A percentile compares a stretch with the other conserved stretches of the same genome.
Conservation (phyloP, 108 stramenopile genomes). For the Fragilaria crotonensis region DNA sequence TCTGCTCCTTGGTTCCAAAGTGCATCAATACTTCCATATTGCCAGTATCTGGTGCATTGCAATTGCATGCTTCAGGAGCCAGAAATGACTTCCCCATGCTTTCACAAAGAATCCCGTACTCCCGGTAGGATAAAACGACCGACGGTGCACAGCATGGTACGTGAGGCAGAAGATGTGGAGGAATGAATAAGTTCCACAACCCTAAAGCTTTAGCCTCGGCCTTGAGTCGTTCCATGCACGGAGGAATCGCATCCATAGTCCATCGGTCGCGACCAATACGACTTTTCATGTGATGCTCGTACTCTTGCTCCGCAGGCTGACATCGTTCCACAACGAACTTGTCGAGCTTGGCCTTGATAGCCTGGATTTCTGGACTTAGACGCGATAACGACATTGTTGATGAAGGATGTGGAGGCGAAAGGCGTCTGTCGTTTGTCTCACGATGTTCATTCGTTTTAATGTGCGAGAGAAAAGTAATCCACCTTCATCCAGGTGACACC, state of each 20-base stretch:
- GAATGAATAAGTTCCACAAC: slow-evolving; percentile 89
- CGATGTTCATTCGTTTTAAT: too few relatives aligned
- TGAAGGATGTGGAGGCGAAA: too few relatives aligned
- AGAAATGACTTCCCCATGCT: slow-evolving; percentile 78
- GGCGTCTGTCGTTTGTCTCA: too few relatives aligned
- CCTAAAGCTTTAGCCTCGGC: slow-evolving; percentile 55
- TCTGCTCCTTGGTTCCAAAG: slow-evolving; percentile 74
- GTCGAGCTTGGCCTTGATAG: slow-evolving; percentile 52
- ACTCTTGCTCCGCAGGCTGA: slow-evolving; percentile 76
- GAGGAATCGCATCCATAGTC: slow-evolving; percentile 61
- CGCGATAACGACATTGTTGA: not conserved
- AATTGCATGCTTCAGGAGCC: slow-evolving; percentile 92
- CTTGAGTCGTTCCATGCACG: slow-evolving; percentile 54
- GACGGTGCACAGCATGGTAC: slow-evolving; percentile 23
- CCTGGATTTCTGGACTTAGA: slow-evolving; percentile 30
- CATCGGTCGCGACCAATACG: slow-evolving; percentile 53
- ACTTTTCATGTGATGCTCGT: slow-evolving; percentile 44
- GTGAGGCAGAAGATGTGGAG: slow-evolving; percentile 32
- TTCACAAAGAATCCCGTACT: slow-evolving; percentile 86
- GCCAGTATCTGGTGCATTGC: slow-evolving; percentile 94
- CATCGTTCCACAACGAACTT: slow-evolving; percentile 65
- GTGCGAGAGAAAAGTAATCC: too few relatives aligned
- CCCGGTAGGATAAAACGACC: slow-evolving; percentile 49
- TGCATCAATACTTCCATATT: slow-evolving; percentile 96
- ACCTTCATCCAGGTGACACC: too few relatives aligned